Percentiles rank a stretch among this genome's conserved stretches.
These are phyloP conservation scores for Candida fluviatilis DNA, from an alignment of 805 yeast genomes.

Conservation along the genomic window DNA sequence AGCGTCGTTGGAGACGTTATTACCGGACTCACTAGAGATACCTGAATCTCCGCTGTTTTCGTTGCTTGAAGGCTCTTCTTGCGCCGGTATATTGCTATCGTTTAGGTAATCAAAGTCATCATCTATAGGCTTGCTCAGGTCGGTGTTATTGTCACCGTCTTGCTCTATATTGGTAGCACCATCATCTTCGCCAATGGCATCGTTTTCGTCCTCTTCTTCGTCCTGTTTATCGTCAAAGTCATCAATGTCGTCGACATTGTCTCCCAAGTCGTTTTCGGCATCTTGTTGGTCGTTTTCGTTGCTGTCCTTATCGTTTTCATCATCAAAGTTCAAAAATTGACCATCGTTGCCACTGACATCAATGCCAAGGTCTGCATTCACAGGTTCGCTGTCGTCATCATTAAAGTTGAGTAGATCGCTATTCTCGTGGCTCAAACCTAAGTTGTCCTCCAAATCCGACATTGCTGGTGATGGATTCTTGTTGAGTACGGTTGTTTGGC, in stretches of 20 bases:
- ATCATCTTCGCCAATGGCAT: slow-evolving; percentile 2
- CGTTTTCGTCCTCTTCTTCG: slow-evolving; percentile 1
- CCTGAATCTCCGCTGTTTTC: background rate
- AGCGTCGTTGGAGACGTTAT: background rate
- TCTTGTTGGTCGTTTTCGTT: background rate
- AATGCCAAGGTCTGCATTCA: background rate
- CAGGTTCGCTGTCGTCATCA: slow-evolving; percentile 1
- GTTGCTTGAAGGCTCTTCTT: background rate
- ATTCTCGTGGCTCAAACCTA: background rate
- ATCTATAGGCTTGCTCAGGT: background rate
- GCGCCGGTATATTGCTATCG: background rate
- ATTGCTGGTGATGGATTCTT: background rate
- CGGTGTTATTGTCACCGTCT: background rate
- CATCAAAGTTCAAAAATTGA: slow-evolving; percentile 5
- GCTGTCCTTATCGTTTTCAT: slow-evolving; percentile 1
- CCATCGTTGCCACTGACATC: background rate
- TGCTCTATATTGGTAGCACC: background rate
- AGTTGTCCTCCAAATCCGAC: slow-evolving; percentile 5
- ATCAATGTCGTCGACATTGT: slow-evolving; percentile 1
- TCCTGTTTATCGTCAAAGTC: background rate
- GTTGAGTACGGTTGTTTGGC: too few relatives aligned
- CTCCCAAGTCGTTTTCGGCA: background rate
- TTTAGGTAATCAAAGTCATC: background rate
- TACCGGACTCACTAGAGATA: background rate
- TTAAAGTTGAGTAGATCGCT: background rate